phyloP scores from a whole-genome alignment of 1,139 yeast genomes.

The Suhomyces maxii region DNA sequence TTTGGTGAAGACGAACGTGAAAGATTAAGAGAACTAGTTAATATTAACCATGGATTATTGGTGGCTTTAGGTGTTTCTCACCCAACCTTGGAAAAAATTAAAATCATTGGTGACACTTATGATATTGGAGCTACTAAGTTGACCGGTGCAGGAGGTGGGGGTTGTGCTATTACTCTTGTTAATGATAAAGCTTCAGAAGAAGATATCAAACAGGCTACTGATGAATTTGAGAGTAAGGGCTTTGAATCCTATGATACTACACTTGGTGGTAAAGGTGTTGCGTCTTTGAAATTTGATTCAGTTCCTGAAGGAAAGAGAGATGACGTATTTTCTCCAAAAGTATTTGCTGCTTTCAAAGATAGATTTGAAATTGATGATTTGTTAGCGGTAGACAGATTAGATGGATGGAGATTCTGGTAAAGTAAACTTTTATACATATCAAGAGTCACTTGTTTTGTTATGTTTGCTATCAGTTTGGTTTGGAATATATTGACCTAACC shows the following conservation, averaged over 20 bases:
- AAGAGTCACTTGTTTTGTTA: too few species aligned
- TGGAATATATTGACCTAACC: too few species aligned
- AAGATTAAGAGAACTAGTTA: constrained; percentile 65
- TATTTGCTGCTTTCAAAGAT: constrained; percentile 35
- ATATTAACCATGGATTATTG: constrained; percentile 84
- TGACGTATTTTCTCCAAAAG: constrained; percentile 31
- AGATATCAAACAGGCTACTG: constrained; percentile 32
- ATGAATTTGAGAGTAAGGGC: constrained; percentile 46
- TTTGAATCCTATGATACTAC: constrained; percentile 80
- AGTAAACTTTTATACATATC: too few species aligned
- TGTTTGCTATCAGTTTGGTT: too few species aligned
- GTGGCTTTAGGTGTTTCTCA: constrained; percentile 91
- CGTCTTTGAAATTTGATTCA: constrained; percentile 36
- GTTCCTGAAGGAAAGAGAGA: constrained; percentile 15
- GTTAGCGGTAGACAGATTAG: constrained; percentile 42
- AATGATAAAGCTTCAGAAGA: constrained; percentile 45
- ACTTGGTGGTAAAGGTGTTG: constrained; percentile 90
- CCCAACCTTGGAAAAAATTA: constrained; percentile 76
- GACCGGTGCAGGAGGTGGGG: constrained; percentile 99
- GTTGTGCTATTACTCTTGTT: constrained; percentile 90
- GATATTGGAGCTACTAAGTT: constrained; percentile 84
- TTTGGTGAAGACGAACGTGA: constrained; percentile 45
- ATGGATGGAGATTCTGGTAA: constrained; percentile 65
- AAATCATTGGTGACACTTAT: constrained; percentile 58
- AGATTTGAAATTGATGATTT: constrained; percentile 50